Base-by-base conservation (phyloP, 2,329 filamentous ascomycete species). In the Penicillium sp. region DNA sequence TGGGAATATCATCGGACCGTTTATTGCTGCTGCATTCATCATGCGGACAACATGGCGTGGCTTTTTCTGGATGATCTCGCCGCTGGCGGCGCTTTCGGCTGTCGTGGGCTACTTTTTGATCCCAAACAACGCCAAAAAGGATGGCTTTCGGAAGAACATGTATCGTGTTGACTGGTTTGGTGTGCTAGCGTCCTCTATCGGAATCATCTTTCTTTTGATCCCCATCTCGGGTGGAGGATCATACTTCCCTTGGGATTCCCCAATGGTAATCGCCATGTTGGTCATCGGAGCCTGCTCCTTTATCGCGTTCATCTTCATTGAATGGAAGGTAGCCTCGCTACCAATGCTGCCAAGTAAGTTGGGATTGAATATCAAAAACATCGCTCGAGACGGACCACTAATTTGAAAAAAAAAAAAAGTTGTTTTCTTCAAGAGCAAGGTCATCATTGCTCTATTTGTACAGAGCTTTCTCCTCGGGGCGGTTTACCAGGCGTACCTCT, bases 401-500 rank as follows among this genome's bases (percentile, higher is more conserved):
- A n/a, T n/a, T n/a, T n/a, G n/a, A n/a, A n/a, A n/a, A n/a, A n/a
- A 23, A 21, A 7, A 18, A 21, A 6, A 16, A 73, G 71, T 72
- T 49, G 55, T 74, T 7, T 78, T 87, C 33, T 87, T 86, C 69
- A 77, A 72, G 33, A 83, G 79, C 56, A 71, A 71, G 16, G 77
- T 83, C 6, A 75, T 88, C 7, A 72, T 75, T 19, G 75, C 82
- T 7, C 79, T 89, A 56, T 72, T 88, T 44, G 36, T 78, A 3
- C 83, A 88, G 62, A 83, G 80, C 64, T 81, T 88, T 58, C 70
- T 89, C 19, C 78, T 87, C 19, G 84, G 86, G 5, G 74, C 81
- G 13, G 80, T 81, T 1, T 87, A 85, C 61, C 85, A 86, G 60
- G 75, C 79, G 2, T 80, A 80, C 52, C 70, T 87, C 1, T 87